Conservation (phyloP, 257 asterid genomes). For the Ligustrum vulgare region DNA sequence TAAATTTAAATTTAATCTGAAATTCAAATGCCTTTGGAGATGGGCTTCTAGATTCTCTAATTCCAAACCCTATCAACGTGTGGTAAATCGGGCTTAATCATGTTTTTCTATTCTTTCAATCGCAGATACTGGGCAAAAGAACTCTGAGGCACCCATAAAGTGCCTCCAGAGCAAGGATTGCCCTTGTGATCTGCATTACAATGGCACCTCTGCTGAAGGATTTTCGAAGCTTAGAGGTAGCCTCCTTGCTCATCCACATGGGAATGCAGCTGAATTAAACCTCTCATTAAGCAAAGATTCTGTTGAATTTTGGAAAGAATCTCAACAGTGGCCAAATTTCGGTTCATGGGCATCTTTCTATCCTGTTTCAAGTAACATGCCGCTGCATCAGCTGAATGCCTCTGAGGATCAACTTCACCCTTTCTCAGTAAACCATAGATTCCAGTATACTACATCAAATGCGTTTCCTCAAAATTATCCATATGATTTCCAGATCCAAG, state of each 20-base stretch:
- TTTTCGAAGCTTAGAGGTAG: slow-evolving; percentile 43
- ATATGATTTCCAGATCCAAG: slow-evolving; percentile 54
- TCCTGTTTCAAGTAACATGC: slow-evolving; percentile 41
- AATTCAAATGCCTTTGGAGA: neutral
- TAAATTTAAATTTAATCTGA: neutral
- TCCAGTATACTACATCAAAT: slow-evolving; percentile 52
- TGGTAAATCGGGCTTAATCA: neutral
- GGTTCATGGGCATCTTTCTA: slow-evolving; percentile 48
- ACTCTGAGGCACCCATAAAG: slow-evolving; percentile 59
- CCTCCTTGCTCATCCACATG: slow-evolving; percentile 42
- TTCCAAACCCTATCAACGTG: neutral
- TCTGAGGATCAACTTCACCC: slow-evolving; percentile 58
- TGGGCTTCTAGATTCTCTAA: neutral
- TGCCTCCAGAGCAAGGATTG: slow-evolving; percentile 56
- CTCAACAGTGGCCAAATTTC: slow-evolving; percentile 32
- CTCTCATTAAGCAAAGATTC: slow-evolving; percentile 41
- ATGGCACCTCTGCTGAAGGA: slow-evolving; percentile 43
- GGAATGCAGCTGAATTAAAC: slow-evolving; percentile 37
- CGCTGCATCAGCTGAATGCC: slow-evolving; percentile 43
- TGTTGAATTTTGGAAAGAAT: slow-evolving; percentile 46
- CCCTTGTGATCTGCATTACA: slow-evolving; percentile 47
- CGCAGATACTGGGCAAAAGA: slow-evolving; percentile 53
- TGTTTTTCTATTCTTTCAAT: slow-evolving; percentile 9
- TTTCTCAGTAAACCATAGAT: slow-evolving; percentile 47
- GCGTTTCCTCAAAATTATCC: slow-evolving; percentile 45